Evolutionary conservation across 164 flowering plant genomes (phyloP).

Genomic region (Paratinospora sagittata): DNA sequence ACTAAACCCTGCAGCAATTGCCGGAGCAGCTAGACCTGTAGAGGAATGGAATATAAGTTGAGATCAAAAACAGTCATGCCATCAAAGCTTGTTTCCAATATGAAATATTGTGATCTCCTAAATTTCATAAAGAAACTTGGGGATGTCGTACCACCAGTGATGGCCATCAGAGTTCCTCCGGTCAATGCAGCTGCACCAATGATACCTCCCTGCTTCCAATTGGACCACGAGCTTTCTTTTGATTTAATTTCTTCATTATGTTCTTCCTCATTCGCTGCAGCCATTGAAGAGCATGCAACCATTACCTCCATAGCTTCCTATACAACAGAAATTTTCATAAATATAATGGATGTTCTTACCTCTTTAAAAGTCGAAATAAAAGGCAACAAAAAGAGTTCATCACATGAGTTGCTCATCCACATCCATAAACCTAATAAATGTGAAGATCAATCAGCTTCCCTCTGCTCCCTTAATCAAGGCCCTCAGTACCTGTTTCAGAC

Average conservation of each 20-base stretch:
- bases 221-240: slow-evolving; percentile 57
- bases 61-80: slow-evolving; percentile 9
- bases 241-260: slow-evolving; percentile 39
- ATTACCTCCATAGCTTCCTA: slow-evolving; percentile 95
- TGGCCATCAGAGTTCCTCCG: slow-evolving; percentile 95
- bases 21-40: slow-evolving; percentile 98
- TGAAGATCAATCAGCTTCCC: too few relatives aligned
- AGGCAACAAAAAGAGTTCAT: too few relatives aligned
- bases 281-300: slow-evolving; percentile 88
- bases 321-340: slow-evolving; percentile 8
- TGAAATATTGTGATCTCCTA: neutral
- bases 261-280: slow-evolving; percentile 43
- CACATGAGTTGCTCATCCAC: too few relatives aligned
- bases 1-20: slow-evolving; percentile 94
- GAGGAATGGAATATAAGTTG: slow-evolving; percentile 11
- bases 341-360: neutral
- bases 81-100: slow-evolving; percentile 6
- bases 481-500: too few relatives aligned
- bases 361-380: too few relatives aligned
- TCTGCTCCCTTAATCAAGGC: too few relatives aligned
- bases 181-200: slow-evolving; percentile 99
- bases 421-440: too few relatives aligned
- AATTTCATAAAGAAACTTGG: neutral
- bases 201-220: slow-evolving; percentile 97
- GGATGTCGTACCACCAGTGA: slow-evolving; percentile 77